These are phyloP conservation scores for Solanum ossicruentum DNA, from an alignment of 257 asterid species.

Conservation along the genomic window DNA sequence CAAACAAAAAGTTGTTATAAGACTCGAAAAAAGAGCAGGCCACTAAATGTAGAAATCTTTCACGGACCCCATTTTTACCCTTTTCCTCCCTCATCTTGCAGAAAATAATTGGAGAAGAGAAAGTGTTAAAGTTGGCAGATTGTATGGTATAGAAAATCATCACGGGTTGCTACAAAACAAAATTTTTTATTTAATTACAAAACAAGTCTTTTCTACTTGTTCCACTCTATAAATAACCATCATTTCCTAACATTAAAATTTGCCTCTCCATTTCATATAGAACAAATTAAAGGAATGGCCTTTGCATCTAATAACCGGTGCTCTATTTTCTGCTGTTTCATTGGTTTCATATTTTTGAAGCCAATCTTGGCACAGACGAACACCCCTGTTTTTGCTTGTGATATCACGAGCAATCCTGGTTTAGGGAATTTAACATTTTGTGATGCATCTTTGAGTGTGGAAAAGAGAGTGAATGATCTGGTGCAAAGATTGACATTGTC, in stretches of 20 bases:
- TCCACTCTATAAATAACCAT: neutral
- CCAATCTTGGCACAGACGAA: constrained; percentile 8
- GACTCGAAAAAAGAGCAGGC: neutral
- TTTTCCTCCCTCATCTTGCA: neutral
- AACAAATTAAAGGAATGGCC: neutral
- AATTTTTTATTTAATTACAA: neutral
- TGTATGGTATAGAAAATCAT: neutral
- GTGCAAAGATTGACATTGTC: constrained; percentile 21
- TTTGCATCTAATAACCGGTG: neutral
- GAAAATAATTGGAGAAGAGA: neutral
- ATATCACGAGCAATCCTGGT: neutral
- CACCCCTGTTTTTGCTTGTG: constrained; percentile 24
- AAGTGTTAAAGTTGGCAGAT: neutral
- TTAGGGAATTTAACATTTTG: constrained; percentile 13
- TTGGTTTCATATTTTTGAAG: neutral
- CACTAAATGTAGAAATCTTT: neutral
- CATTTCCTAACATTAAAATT: neutral
- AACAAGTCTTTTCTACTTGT: neutral
- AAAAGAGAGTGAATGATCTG: constrained; percentile 22
- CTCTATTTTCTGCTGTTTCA: neutral
- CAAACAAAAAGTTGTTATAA: neutral
- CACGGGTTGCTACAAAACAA: neutral
- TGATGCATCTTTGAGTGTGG: constrained; percentile 7
- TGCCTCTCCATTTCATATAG: neutral
- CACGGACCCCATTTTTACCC: neutral